Evolutionary conservation across 768 basidiomycete genomes (phyloP).

Genomic region (Clitopilus hobsonii): DNA sequence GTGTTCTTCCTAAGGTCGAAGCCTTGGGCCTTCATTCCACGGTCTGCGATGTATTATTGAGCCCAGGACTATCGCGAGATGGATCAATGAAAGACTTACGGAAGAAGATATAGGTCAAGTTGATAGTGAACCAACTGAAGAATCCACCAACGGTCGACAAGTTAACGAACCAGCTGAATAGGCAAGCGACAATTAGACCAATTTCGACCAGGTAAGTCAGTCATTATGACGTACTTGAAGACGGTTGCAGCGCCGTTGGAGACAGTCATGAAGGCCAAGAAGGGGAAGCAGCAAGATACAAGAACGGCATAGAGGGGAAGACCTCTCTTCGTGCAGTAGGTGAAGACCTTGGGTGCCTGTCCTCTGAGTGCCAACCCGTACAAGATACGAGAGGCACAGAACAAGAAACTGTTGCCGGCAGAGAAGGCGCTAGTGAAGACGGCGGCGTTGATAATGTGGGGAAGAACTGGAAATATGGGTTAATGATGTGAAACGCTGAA

Average conservation of each 20-base stretch:
- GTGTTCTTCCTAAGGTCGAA: conserved; percentile 55
- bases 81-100: conserved; percentile 32
- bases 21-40: conserved; percentile 62
- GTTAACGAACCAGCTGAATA: conserved; percentile 60
- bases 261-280: conserved; percentile 65
- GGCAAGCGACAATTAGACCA: background rate
- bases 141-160: conserved; percentile 67
- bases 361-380: conserved; percentile 50
- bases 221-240: conserved; percentile 38
- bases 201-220: conserved; percentile 1
- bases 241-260: conserved; percentile 50
- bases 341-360: conserved; percentile 40
- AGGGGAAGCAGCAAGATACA: conserved; percentile 29
- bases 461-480: conserved; percentile 35
- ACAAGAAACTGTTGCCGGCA: conserved; percentile 63
- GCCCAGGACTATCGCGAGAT: background rate
- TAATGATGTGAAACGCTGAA: background rate
- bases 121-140: conserved; percentile 63
- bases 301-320: conserved; percentile 39
- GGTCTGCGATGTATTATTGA: conserved; percentile 28
- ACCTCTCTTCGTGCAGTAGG: conserved; percentile 42
- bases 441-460: conserved; percentile 67
- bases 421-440: conserved; percentile 73
- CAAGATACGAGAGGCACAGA: conserved; percentile 47
- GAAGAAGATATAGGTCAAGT: conserved; percentile 70